These are phyloP conservation scores for Boletus pseudo-olivaceus DNA, from an alignment of 768 basidiomycete species.

Conservation along the genomic window DNA sequence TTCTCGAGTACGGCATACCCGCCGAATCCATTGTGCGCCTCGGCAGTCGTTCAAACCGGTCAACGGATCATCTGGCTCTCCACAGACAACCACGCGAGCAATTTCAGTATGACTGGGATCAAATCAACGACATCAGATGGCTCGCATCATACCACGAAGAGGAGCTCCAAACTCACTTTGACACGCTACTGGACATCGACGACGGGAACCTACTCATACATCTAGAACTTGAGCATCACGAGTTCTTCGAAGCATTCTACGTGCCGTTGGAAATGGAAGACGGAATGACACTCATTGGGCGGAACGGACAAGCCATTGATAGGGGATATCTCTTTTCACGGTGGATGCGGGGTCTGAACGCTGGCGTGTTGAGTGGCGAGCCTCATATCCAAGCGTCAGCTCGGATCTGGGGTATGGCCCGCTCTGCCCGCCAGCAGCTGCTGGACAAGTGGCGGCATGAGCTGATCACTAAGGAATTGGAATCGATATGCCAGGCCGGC, in stretches of 20 bases:
- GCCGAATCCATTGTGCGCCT: slow-evolving; percentile 49
- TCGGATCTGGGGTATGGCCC: slow-evolving; percentile 39
- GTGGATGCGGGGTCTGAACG: slow-evolving; percentile 44
- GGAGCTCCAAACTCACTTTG: slow-evolving; percentile 17
- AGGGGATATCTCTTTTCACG: slow-evolving; percentile 43
- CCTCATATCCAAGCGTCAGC: slow-evolving; percentile 24
- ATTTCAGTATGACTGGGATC: background rate
- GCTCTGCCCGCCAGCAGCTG: slow-evolving; percentile 25
- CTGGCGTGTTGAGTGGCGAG: slow-evolving; percentile 39
- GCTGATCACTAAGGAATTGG: slow-evolving; percentile 32
- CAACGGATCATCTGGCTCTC: slow-evolving; percentile 45
- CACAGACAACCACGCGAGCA: slow-evolving; percentile 12
- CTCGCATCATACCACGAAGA: slow-evolving; percentile 34
- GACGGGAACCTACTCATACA: slow-evolving; percentile 36
- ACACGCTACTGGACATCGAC: slow-evolving; percentile 15
- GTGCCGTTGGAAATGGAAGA: slow-evolving; percentile 36
- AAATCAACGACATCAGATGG: slow-evolving; percentile 17
- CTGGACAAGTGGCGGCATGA: slow-evolving; percentile 33
- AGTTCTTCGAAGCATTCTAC: slow-evolving; percentile 42
- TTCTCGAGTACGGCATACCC: slow-evolving; percentile 43
- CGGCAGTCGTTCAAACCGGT: slow-evolving; percentile 48
- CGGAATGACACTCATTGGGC: slow-evolving; percentile 46
- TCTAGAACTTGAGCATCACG: slow-evolving; percentile 44
- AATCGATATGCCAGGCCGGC: slow-evolving; percentile 27
- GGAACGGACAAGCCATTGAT: slow-evolving; percentile 35